Evolutionary conservation across 106 monocot genomes (phyloP).

Genomic region (Phalaenopsis aphrodite): DNA sequence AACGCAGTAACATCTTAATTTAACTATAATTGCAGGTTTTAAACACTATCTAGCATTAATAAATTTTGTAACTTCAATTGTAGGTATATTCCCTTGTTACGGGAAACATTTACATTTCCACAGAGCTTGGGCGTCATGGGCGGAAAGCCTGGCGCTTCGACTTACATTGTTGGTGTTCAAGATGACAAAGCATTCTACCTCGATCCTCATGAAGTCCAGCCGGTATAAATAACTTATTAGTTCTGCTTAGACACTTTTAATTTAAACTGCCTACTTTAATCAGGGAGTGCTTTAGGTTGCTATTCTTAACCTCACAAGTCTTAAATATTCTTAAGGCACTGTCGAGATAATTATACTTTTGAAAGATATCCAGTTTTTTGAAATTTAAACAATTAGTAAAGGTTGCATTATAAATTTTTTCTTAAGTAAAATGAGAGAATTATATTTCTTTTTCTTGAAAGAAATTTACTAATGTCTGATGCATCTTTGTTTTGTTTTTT

Average conservation of each 20-base stretch:
- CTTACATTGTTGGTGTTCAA: constrained; percentile 91
- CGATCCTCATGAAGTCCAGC: constrained; percentile 88
- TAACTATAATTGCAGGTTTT: background rate
- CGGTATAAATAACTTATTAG: constrained; percentile 27
- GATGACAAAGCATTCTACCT: constrained; percentile 87
- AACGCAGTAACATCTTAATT: background rate
- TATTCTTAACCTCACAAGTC: background rate
- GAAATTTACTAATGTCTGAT: background rate
- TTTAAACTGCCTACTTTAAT: background rate
- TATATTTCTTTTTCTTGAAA: background rate
- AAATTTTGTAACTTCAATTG: constrained; percentile 3
- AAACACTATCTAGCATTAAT: background rate
- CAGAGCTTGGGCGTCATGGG: constrained; percentile 93
- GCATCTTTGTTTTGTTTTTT: background rate
- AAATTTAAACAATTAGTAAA: background rate
- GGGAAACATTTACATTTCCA: constrained; percentile 83
- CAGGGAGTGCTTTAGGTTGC: background rate
- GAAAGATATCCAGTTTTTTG: background rate
- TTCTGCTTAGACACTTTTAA: background rate
- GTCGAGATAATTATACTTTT: background rate
- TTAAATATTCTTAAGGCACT: background rate
- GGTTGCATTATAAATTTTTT: background rate
- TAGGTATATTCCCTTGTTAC: constrained; percentile 84
- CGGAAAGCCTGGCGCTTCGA: constrained; percentile 94
- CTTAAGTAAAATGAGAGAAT: background rate